Percentiles rank a stretch among this genome's conserved stretches.
These are phyloP conservation scores for Wickerhamiella pararugosa DNA, from an alignment of 1,139 yeast genomes.

Conservation along the genomic window DNA sequence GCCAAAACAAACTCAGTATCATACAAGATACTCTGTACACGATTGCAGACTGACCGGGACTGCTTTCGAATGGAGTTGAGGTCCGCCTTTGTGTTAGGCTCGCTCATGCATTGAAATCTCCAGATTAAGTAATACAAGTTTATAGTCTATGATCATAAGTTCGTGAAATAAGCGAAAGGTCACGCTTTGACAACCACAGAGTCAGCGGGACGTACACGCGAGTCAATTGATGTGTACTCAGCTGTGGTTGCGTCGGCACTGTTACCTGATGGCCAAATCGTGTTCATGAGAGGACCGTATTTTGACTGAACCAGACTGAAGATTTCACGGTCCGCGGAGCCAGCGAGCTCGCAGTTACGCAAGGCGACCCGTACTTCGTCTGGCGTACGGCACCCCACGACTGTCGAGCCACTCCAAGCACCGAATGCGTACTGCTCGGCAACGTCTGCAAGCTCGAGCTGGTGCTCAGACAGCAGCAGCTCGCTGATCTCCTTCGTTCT, in stretches of 20 bases:
- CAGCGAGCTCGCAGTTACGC: constrained; percentile 28
- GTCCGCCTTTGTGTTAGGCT: neutral
- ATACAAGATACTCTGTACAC: constrained; percentile 53
- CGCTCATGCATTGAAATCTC: too few relatives aligned
- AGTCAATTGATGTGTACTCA: too few relatives aligned
- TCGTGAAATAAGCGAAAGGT: too few relatives aligned
- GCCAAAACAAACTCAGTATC: constrained; percentile 37
- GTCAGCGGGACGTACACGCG: too few relatives aligned
- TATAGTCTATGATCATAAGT: too few relatives aligned
- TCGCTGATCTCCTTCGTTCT: constrained; percentile 42
- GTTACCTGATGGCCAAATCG: constrained; percentile 6
- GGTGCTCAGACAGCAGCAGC: constrained; percentile 25
- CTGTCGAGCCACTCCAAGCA: constrained; percentile 50
- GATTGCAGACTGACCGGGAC: constrained; percentile 40
- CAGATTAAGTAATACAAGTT: too few relatives aligned
- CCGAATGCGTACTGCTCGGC: constrained; percentile 64
- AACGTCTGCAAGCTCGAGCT: constrained; percentile 59
- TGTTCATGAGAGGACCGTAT: constrained; percentile 1
- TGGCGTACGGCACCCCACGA: constrained; percentile 55
- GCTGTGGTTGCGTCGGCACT: too few relatives aligned
- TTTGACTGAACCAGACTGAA: neutral
- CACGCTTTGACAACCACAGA: too few relatives aligned
- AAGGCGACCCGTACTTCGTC: constrained; percentile 51
- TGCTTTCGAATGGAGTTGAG: constrained; percentile 30
- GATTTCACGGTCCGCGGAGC: neutral